Evolutionary conservation across 148 eudicot species (phyloP).

Genomic region (Rhododendron ovatum): DNA sequence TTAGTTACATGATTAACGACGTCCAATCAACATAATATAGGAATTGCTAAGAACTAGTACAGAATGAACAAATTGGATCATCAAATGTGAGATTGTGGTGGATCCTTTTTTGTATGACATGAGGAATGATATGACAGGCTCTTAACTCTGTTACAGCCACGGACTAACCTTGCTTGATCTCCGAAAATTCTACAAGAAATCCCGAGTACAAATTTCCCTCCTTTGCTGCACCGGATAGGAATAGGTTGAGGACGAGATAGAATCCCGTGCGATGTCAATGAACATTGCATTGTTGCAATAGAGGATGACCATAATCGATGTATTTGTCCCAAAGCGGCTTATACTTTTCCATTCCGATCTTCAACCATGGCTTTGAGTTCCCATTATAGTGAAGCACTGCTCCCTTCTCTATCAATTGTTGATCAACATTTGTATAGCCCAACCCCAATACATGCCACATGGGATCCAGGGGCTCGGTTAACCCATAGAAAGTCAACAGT

Average conservation of each 20-base stretch:
- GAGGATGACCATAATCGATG: constrained; percentile 56
- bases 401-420: constrained; percentile 54
- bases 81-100: neutral
- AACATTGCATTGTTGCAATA: constrained; percentile 76
- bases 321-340: constrained; percentile 80
- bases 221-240: neutral
- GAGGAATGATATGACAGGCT: neutral
- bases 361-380: constrained; percentile 86
- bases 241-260: constrained; percentile 1
- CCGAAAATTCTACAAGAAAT: neutral
- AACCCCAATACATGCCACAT: constrained; percentile 74
- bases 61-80: neutral
- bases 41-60: neutral
- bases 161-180: constrained; percentile 7
- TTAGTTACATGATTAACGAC: neutral
- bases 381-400: constrained; percentile 83
- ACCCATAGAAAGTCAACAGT: constrained; percentile 74
- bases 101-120: neutral
- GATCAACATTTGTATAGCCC: constrained; percentile 75
- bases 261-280: constrained; percentile 34
- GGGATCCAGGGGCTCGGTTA: constrained; percentile 69
- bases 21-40: neutral
- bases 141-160: constrained; percentile 10
- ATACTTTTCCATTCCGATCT: constrained; percentile 80
- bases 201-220: neutral